Base-by-base conservation (phyloP, 1,139 yeast species). In the Blastobotrys indianensis region DNA sequence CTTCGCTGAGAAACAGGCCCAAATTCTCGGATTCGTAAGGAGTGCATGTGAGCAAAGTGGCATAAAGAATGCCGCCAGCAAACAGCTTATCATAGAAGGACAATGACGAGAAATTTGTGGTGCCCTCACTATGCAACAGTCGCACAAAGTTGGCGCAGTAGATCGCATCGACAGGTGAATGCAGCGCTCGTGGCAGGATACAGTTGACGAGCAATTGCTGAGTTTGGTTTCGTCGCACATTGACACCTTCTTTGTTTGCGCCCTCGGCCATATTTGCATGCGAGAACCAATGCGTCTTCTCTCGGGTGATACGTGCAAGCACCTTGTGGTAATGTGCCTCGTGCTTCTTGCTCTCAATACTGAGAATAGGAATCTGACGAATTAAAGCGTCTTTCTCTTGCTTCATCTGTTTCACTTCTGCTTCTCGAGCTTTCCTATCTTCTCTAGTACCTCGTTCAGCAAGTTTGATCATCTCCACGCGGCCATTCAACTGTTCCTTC, bases 81-180 rank as follows among this genome's bases (percentile, higher is more conserved):
- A 87, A 72, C 33, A 87, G 65, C 34, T 65, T 64, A 43, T 78
- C 73, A 44, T 83, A 64, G 1, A 80, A 54, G 1, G 54, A 56
- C 7, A 73, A 46, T 8, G 80, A 55, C 2, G 77, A 70, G 57
- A 73, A 80, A 36, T 75, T 69, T 1, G 67, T 52, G 0, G 75
- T 65, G 1, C 71, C 68, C 13, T 73, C 51, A 0, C 67, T 61
- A 49, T 81, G 79, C 12, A 81, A 56, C 41, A 64, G 55, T 51
- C 78, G 74, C 2, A 86, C 55, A 59, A 88, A 86, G 47, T 74
- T 70, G 1, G 87, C 79, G 37, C 81, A 67, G 60, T 69, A 88
- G 1, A 84, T 73, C 0, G 97, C 96, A 67, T 90, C 98, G 51
- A 82, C 77, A 0, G 95, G 82, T 0, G 97, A 85, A 54, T 83